A percentile compares a stretch with the other conserved stretches of the same genome.
Conservation (phyloP, 345 rosid species). For the Boechera stricta region DNA sequence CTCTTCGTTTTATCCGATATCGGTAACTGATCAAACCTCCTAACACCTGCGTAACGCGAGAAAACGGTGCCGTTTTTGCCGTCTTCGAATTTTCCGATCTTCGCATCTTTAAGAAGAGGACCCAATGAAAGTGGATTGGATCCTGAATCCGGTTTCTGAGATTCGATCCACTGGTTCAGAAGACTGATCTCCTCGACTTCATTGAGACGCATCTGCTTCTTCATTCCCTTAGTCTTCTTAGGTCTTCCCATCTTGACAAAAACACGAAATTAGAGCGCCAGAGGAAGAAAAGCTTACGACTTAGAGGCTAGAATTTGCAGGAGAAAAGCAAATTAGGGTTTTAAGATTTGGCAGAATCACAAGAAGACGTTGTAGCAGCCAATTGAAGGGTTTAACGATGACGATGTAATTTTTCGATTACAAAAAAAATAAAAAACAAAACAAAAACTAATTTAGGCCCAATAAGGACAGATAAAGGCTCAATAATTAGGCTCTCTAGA, state of each 20-base stretch:
- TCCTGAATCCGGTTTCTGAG: slow-evolving; percentile 85
- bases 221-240: slow-evolving; percentile 49
- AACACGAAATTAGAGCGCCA: not conserved
- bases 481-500: not conserved
- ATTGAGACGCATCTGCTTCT: slow-evolving; percentile 48
- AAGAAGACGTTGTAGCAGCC: slow-evolving; percentile 11
- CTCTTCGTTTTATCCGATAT: slow-evolving; percentile 74
- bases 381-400: slow-evolving; percentile 35
- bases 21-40: slow-evolving; percentile 71
- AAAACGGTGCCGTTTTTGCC: slow-evolving; percentile 41
- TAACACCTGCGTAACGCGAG: slow-evolving; percentile 69
- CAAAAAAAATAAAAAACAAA: not conserved
- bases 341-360: not conserved
- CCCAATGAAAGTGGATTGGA: slow-evolving; percentile 71
- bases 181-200: slow-evolving; percentile 63
- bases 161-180: slow-evolving; percentile 75
- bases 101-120: slow-evolving; percentile 54
- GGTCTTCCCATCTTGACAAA: slow-evolving; percentile 50
- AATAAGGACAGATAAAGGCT: not conserved
- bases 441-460: not conserved
- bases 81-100: slow-evolving; percentile 63
- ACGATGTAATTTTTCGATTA: not conserved
- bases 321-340: slow-evolving; percentile 17
- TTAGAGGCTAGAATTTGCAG: not conserved
- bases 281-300: not conserved